Base-by-base conservation (phyloP, 768 basidiomycete species). In the Trametes cinnabarina region DNA sequence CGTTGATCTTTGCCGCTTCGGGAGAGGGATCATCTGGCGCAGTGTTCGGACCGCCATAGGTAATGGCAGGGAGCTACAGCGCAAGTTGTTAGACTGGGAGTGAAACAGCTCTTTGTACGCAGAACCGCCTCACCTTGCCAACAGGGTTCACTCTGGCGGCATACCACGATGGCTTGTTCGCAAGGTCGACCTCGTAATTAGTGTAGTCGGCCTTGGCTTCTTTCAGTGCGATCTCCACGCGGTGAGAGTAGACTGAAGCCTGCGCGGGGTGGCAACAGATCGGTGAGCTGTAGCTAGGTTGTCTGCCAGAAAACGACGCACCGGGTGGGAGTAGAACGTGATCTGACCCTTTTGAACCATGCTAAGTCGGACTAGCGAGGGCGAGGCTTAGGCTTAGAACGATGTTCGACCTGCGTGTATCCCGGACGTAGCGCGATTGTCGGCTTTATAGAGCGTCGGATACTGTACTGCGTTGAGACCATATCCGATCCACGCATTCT, bases 161-260 rank as follows among this genome's bases (percentile, higher is more conserved):
- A 65, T 84, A 87, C 86, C 86, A 87, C 47, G 77, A 81, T 0
- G 86, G 86, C 70, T 87, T 88, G 72, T 83, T 82, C 51, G 39
- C 17, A 10, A 88, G 68, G 63, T 87, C 82, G 39, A 88, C 79
- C 60, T 84, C 78, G 56, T 74, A 84, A 9, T 74, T 68, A 19
- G 74, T 81, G 66, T 74, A 82, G 1, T 76, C 63, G 4, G 79
- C 74, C 3, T 77, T 73, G 1, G 79, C 77, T 62, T 87, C 85
- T 15, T 76, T 73, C 22, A 89, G 76, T 1, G 85, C 83, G 19
- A 88, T 72, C 57, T 85, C 79, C 22, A 77, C 77, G 80, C 86
- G 62, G 23, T 26, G 47, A 10, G 19, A 28, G 22, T 0, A 2
- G 7, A 4, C 25, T 8, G 11, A 17, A 4, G 47, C 4, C 1